phyloP scores from a whole-genome alignment of 257 asterid species.

The Solanum peruvianum region DNA sequence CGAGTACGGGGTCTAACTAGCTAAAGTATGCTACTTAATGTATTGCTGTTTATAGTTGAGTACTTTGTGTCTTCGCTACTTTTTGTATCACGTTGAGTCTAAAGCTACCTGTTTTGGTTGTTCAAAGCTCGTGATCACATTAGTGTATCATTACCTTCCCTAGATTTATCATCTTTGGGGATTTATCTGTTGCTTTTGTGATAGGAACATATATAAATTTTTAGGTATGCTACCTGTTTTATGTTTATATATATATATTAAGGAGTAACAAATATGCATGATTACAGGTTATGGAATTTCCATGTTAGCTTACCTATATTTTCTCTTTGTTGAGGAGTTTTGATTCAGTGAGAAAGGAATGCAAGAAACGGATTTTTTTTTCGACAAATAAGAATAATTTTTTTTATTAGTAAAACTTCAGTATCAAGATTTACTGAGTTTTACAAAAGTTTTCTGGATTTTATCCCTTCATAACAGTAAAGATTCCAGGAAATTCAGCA shows the following conservation, averaged over 20 bases:
- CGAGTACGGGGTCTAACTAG: background rate
- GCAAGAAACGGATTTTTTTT: background rate
- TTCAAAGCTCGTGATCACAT: background rate
- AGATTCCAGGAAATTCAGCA: background rate
- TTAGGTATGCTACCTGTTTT: background rate
- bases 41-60: background rate
- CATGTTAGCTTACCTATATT: background rate
- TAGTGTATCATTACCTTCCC: background rate
- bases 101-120: background rate
- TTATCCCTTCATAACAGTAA: background rate
- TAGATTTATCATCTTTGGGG: background rate
- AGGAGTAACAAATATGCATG: background rate
- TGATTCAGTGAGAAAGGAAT: background rate
- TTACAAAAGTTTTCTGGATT: background rate
- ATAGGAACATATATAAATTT: background rate
- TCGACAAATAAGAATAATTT: background rate
- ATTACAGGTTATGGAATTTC: background rate
- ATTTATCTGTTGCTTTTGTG: background rate
- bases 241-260: background rate
- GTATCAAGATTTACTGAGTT: background rate
- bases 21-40: background rate
- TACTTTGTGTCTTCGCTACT: background rate
- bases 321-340: background rate
- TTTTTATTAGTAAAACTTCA: background rate
- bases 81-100: background rate